Base-by-base conservation (phyloP, 2,329 filamentous ascomycete species). In the Periconia sp. region DNA sequence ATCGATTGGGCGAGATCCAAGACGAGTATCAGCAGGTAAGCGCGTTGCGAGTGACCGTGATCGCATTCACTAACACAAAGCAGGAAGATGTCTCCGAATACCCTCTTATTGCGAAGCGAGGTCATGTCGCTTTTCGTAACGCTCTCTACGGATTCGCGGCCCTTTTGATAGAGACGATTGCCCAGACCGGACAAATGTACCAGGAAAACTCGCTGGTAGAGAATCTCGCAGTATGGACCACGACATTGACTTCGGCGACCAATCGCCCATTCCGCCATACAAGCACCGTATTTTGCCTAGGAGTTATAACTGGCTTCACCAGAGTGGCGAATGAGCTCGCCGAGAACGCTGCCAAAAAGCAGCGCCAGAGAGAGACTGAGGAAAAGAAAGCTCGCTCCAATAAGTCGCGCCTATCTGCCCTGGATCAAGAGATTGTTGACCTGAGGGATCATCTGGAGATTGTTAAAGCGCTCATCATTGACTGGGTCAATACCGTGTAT, bases 251-350 rank as follows among this genome's bases (percentile, higher is more conserved):
- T 2, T 94, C 91, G 3, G 92, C 92, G 0, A 83, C 86, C 3
- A 87, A 93, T 57, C 86, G 94, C 51, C 92, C 94, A 1, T 97
- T 99, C 75, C 85, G 94, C 59, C 94, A 99, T 74, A 99, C 94
- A 0, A 90, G 92, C 1, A 96, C 93, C 1, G 87, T 94, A 0
- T 87, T 93, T 20, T 88, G 90, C 1, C 78, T 97, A 33, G 83
- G 90, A 15, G 88, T 96, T 59, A 88, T 90, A 52, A 91, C 85
- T 33, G 85, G 90, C 0, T 79, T 97, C 23, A 92, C 91, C 58
- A 81, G 85, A 45, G 81, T 93, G 33, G 89, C 89, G 11, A 84
- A 84, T 50, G 84, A 87, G 31, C 82, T 94, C 27, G 85, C 89
- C 45, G 82, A 87, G 43, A 85, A 86, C 52, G 86, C 90, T 53